Evolutionary conservation across 441 rosid species (phyloP), one percentile per base, ranked within the genome.

Genomic region (Manihot esculenta): DNA sequence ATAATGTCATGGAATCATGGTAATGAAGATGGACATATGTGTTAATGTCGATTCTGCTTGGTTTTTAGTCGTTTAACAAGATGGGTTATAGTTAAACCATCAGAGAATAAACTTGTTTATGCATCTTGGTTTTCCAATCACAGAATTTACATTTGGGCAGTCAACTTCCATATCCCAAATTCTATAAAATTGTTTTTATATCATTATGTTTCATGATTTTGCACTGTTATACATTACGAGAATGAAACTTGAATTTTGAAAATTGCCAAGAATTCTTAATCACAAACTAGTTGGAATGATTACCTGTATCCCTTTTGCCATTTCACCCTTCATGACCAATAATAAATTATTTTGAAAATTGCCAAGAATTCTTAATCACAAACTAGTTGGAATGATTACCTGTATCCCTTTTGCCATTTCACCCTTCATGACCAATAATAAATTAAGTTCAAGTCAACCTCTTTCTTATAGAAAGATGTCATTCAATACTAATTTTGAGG

Each of bases 321-420:
- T 65, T 20, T 65, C 3, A 11, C 7, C 42, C 42, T 7, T n/a
- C 42, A 44, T 24, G 20, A 20, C 62, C 17, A 24, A n/a, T 21
- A 21, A 55, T 67, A 49, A 21, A 38, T n/a, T n/a, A 68, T 42
- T 68, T 26, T 26, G 56, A 20, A 54, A 68, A 68, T 68, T 23
- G 51, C 15, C 53, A 23, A 27, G 41, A 45, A 24, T 41, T 42
- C 26, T 55, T 10, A 24, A 44, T 17, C 18, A 13, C 14, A 7
- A 42, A 10, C 44, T 68, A 23, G 17, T 42, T 23, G n/a, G 20
- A 14, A 14, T 21, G 3, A 54, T 3, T 2, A 23, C 30, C 10
- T 2, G 3, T 33, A 55, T 55, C 14, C 5, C 57, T n/a, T 68
- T 14, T 45, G 56, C 72, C 55, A 27, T 65, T 20, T 65, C 3